Conservation (phyloP, 2,329 filamentous ascomycete genomes). For the Pseudomassariella vexata region DNA sequence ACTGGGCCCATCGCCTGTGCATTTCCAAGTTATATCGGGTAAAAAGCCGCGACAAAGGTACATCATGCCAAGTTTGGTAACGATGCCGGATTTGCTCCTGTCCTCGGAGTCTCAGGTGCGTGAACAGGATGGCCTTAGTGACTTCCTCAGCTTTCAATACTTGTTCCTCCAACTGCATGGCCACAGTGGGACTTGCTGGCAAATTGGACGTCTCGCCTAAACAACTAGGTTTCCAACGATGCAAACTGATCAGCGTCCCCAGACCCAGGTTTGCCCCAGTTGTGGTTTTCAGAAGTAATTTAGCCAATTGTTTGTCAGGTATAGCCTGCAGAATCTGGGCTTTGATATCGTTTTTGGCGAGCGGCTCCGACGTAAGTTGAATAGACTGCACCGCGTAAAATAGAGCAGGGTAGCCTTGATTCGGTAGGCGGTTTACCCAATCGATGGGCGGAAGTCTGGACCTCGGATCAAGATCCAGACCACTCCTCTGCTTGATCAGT, state of each 20-base stretch:
- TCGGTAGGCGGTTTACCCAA: conserved; percentile 3
- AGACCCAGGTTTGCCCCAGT: conserved; percentile 14
- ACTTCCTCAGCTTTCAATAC: conserved; percentile 6
- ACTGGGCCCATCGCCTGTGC: too few species aligned
- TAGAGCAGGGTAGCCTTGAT: conserved; percentile 10
- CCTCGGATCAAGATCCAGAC: conserved; percentile 15
- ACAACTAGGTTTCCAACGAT: conserved; percentile 4
- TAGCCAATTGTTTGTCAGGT: conserved; percentile 14
- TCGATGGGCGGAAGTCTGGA: conserved; percentile 10
- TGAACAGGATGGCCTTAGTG: conserved; percentile 17
- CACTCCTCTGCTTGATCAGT: conserved; percentile 16
- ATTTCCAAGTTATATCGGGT: too few species aligned
- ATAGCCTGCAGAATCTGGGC: conserved; percentile 14
- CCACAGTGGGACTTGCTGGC: too few species aligned
- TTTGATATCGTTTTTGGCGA: conserved; percentile 12
- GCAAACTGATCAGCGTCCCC: conserved; percentile 13
- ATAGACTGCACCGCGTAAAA: conserved; percentile 16
- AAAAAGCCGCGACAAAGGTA: too few species aligned
- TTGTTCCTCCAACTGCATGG: conserved; percentile 6
- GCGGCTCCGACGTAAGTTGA: conserved; percentile 6
- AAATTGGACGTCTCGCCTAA: too few species aligned
- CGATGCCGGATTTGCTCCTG: conserved; percentile 11
- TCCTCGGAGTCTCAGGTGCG: conserved; percentile 7
- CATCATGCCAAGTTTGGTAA: conserved; percentile 3
- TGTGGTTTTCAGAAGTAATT: conserved; percentile 11